Conservation (phyloP, 169 alveolate species). For the Blepharisma undulans region DNA sequence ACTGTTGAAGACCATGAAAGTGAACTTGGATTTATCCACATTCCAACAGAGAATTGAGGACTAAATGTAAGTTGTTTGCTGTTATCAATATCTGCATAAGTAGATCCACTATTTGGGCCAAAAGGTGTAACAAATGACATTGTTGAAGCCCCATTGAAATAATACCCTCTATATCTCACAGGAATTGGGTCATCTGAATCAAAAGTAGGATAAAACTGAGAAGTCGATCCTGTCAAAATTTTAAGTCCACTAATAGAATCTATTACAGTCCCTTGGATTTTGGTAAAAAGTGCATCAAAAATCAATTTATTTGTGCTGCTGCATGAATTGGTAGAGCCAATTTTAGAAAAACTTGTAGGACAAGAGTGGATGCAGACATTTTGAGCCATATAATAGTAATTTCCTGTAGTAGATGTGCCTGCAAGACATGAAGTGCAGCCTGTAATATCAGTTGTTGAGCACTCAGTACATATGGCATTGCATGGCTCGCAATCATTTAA, state of each 20-base stretch:
- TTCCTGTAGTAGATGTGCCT: background rate
- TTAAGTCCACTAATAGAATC: conserved; percentile 9
- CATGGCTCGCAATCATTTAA: background rate
- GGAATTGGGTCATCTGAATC: conserved; percentile 22
- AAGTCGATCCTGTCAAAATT: conserved; percentile 24
- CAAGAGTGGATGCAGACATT: conserved; percentile 12
- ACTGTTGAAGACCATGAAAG: background rate
- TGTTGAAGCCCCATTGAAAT: background rate
- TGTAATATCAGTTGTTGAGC: background rate
- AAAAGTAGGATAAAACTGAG: conserved; percentile 19
- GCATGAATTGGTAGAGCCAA: background rate
- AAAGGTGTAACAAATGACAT: background rate
- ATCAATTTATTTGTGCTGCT: background rate
- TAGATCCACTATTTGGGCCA: no score
- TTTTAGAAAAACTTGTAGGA: conserved; percentile 14
- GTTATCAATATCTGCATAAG: background rate
- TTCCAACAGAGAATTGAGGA: background rate
- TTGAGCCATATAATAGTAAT: no score
- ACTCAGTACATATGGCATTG: background rate
- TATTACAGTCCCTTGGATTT: background rate
- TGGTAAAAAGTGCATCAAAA: background rate
- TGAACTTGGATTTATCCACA: background rate
- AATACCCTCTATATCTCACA: conserved; percentile 11
- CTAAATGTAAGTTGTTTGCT: background rate
- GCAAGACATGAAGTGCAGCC: conserved; percentile 23